Base-by-base conservation (phyloP, 257 asterid genomes). In the Gynochthodes officinalis region DNA sequence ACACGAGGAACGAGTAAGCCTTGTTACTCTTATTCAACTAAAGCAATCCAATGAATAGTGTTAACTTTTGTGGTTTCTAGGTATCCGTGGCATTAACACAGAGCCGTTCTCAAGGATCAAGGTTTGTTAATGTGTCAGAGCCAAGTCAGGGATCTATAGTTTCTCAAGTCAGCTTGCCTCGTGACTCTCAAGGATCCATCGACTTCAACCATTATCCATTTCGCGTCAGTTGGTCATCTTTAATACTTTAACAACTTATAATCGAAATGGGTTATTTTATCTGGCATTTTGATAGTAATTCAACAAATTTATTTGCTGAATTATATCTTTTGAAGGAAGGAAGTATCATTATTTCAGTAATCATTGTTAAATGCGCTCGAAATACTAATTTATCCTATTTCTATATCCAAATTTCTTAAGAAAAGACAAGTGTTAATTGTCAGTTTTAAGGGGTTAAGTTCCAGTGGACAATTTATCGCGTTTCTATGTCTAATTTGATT, bases 101-200 rank as follows among this genome's bases (percentile, higher is more conserved):
- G 83, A 84, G 78, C 86, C 86, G 84, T 75, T 80, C 71, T 77
- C 96, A 84, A 84, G 91, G 89, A 69, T 85, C 97, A 77, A 86
- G 86, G 78, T 72, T 82, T 72, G 72, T 79, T 40, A 81, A 74
- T 15, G 74, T 83, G 74, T 67, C 82, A 75, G 86, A 85, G 79
- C 84, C 55, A 72, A 91, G 83, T 74, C 95, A 87, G 76, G 93
- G 93, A 73, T 82, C 83, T 75, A 49, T 81, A 62, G 84, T 91
- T 76, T 91, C 99, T 64, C 98, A 91, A 86, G 95, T 94, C 75
- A 84, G 86, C 23, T 76, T 94, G 81, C 99, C 95, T 72, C 86
- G 98, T 73, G 93, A 94, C 85, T 91, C 93, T 82, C 91, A 87
- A 53, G 99, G 99, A 71, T 87, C 98, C 59, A 83, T 94, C 57